Percentiles rank a stretch among this genome's conserved stretches.
phyloP scores from a whole-genome alignment of 192 early-diverging fungal species.

The Rhizoclosmatium globosum region DNA sequence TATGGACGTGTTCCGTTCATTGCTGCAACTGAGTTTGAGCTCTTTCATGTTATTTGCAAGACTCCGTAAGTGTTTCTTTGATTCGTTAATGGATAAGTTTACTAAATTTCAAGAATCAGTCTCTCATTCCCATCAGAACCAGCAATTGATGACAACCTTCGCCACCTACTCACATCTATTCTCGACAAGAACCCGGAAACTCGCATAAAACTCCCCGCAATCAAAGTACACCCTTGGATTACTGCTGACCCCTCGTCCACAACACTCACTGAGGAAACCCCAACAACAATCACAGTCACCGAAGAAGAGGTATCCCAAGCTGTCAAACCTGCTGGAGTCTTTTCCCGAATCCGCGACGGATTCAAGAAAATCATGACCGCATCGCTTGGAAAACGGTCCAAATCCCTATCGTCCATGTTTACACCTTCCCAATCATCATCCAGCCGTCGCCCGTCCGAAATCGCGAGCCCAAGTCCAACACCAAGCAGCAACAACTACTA shows the following conservation, averaged over 20 bases:
- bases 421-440: background rate
- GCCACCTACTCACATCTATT: conserved; percentile 76
- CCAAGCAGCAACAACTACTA: background rate
- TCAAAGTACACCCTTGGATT: conserved; percentile 93
- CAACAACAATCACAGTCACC: conserved; percentile 70
- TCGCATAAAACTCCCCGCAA: conserved; percentile 86
- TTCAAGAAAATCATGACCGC: conserved; percentile 16
- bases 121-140: conserved; percentile 57
- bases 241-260: conserved; percentile 74
- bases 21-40: conserved; percentile 94
- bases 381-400: conserved; percentile 5
- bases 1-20: conserved; percentile 93
- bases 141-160: conserved; percentile 63
- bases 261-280: background rate
- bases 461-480: background rate
- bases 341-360: conserved; percentile 41
- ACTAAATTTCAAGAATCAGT: conserved; percentile 30
- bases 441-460: background rate
- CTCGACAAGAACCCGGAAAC: conserved; percentile 88
- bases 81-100: background rate
- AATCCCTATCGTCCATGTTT: conserved; percentile 22
- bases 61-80: conserved; percentile 66
- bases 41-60: conserved; percentile 90
- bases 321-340: conserved; percentile 62
- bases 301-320: conserved; percentile 81